These are phyloP conservation scores for Aspergillus latus DNA, from an alignment of 2,329 filamentous ascomycete species.

Conservation along the genomic window DNA sequence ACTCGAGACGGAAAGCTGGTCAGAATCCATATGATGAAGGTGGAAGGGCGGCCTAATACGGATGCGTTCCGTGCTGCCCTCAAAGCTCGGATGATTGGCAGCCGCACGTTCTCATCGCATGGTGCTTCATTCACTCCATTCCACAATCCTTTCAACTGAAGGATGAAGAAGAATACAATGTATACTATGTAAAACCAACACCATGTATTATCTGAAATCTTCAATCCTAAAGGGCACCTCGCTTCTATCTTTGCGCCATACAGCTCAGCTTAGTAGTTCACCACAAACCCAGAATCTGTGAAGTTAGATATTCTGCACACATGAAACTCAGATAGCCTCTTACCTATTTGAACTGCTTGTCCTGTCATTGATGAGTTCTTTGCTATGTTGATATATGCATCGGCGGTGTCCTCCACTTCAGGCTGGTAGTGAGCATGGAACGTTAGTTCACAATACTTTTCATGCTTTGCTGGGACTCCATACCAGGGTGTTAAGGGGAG, in stretches of 20 bases:
- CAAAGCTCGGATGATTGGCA: constrained; percentile 41
- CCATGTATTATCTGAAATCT: constrained; percentile 16
- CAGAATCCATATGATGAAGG: constrained; percentile 40
- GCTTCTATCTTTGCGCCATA: background rate
- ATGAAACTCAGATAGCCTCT: constrained; percentile 12
- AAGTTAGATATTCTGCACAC: constrained; percentile 14
- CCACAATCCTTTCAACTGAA: constrained; percentile 31
- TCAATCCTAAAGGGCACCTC: background rate
- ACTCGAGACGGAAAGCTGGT: constrained; percentile 39
- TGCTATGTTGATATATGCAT: constrained; percentile 41
- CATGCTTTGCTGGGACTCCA: constrained; percentile 16
- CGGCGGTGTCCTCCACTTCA: constrained; percentile 44
- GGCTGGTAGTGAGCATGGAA: constrained; percentile 27
- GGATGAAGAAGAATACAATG: constrained; percentile 2
- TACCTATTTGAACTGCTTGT: constrained; percentile 46
- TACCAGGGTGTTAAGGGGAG: constrained; percentile 61
- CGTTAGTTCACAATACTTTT: constrained; percentile 12
- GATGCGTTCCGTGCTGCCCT: constrained; percentile 39
- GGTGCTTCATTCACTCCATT: constrained; percentile 32
- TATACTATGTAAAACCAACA: constrained; percentile 18
- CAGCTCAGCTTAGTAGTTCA: constrained; percentile 16
- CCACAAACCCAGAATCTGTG: constrained; percentile 36
- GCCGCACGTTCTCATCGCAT: constrained; percentile 28
- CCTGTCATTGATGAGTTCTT: constrained; percentile 51
- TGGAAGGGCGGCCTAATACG: constrained; percentile 40